Evolutionary conservation across 306 rosid genomes (phyloP), one percentile per base, ranked within the genome.

Genomic region (Comarum palustre): DNA sequence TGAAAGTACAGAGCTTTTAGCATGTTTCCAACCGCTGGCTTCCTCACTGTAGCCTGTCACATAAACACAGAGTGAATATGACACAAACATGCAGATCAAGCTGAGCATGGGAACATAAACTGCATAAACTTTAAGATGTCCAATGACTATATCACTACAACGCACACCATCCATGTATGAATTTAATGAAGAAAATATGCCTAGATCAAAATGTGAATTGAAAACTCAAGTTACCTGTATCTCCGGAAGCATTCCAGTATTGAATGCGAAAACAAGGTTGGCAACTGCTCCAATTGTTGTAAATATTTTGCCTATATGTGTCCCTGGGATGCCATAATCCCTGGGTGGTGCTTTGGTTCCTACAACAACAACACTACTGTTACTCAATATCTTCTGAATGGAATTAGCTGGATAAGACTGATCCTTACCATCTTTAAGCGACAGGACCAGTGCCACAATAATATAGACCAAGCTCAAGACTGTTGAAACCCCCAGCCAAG

Each of bases 161-260:
- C 32, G 4, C 39, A 61, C 7, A 60, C 24, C 65, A 60, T 60
- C 66, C 22, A 59, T 58, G 20, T 13, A 57, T 57, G 12, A 59
- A 59, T 2, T 24, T 4, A 25, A 24, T 12, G 38, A 27, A 58
- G 20, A 7, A 14, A 27, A 20, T 20, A 52, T 52, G n/a, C 32
- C 65, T 29, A 29, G 39, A n/a, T 29, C 41, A 5, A 32, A 29
- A 51, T 51, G 57, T n/a, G 57, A n/a, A 19, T 2, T 50, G 22
- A 29, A 58, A 74, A 60, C 25, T 74, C 60, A 70, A 34, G 51
- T 46, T 84, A 88, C 99, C 95, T 94, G 99, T 79, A 94, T 94
- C 82, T 94, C 99, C 15, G 99, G 99, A 80, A 94, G 95, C 97
- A 94, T 94, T 82, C 99, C 99, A 2, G 99, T 91, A 75, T 94